phyloP scores from a whole-genome alignment of 2,329 filamentous ascomycete genomes.

The Byssochlamys sp. region DNA sequence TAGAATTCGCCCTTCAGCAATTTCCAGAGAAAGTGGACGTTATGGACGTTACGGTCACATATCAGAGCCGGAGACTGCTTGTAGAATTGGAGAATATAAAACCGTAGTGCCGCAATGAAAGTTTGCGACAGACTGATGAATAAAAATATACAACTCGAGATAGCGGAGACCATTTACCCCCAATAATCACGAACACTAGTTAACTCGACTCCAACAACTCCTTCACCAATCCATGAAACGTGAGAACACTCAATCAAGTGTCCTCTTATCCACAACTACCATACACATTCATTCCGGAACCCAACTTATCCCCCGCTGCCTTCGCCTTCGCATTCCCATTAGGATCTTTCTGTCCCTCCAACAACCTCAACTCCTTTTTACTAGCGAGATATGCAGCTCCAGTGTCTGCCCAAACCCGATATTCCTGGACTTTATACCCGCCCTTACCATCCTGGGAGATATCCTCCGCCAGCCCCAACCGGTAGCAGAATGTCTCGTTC shows the following conservation, averaged over 20 bases:
- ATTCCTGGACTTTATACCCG: slow-evolving; percentile 27
- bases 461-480: slow-evolving; percentile 26
- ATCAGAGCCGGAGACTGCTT: too few species aligned
- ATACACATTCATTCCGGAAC: background rate
- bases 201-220: background rate
- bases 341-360: background rate
- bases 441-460: slow-evolving; percentile 1
- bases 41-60: too few species aligned
- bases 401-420: slow-evolving; percentile 37
- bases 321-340: background rate
- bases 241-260: background rate
- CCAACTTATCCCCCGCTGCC: background rate
- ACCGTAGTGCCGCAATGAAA: too few species aligned
- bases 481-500: slow-evolving; percentile 34
- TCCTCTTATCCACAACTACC: background rate
- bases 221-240: background rate
- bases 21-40: too few species aligned
- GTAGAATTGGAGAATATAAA: too few species aligned
- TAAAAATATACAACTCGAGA: too few species aligned
- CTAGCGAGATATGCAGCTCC: slow-evolving; percentile 35
- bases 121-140: too few species aligned
- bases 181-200: too few species aligned
- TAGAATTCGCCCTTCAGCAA: too few species aligned
- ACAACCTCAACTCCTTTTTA: slow-evolving; percentile 13
- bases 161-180: too few species aligned